Percentiles rank a stretch among this genome's conserved stretches.
phyloP scores from a whole-genome alignment of 306 rosid genomes.

The Acacia acuminata region DNA sequence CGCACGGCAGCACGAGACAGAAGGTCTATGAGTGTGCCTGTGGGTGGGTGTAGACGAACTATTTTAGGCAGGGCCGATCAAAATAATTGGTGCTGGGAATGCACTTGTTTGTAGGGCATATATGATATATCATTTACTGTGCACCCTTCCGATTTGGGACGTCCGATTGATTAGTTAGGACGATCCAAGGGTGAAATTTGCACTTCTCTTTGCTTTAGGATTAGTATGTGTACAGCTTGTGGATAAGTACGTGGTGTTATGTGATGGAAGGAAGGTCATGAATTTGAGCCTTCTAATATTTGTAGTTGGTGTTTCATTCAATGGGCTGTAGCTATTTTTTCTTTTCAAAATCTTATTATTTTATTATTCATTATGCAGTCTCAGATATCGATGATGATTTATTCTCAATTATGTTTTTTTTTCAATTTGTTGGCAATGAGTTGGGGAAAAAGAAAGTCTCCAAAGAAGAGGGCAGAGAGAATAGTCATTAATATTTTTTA shows the following conservation, averaged over 20 bases:
- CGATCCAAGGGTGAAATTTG: slow-evolving; percentile 34
- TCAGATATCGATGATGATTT: background rate
- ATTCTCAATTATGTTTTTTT: background rate
- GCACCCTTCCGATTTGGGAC: slow-evolving; percentile 1
- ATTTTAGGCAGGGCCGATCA: background rate
- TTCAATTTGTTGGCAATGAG: background rate
- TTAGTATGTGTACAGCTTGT: slow-evolving; percentile 40
- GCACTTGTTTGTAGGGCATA: slow-evolving; percentile 28
- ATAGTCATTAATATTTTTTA: background rate
- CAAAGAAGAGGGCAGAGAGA: background rate
- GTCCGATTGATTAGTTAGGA: background rate
- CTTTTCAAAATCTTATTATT: background rate
- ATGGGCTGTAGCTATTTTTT: background rate
- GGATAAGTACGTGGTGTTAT: slow-evolving; percentile 12
- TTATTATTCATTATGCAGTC: background rate
- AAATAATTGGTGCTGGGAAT: background rate
- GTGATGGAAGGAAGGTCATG: slow-evolving; percentile 15
- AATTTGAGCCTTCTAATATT: slow-evolving; percentile 11
- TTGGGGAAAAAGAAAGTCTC: background rate
- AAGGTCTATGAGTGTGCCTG: slow-evolving; percentile 71
- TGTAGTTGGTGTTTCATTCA: slow-evolving; percentile 3
- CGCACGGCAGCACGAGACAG: slow-evolving; percentile 77
- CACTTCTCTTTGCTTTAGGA: slow-evolving; percentile 5
- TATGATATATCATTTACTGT: background rate
- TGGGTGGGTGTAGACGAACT: slow-evolving; percentile 18